These are phyloP conservation scores for Saccharomycopsis sp. DNA, from an alignment of 805 yeast genomes.

Conservation along the genomic window DNA sequence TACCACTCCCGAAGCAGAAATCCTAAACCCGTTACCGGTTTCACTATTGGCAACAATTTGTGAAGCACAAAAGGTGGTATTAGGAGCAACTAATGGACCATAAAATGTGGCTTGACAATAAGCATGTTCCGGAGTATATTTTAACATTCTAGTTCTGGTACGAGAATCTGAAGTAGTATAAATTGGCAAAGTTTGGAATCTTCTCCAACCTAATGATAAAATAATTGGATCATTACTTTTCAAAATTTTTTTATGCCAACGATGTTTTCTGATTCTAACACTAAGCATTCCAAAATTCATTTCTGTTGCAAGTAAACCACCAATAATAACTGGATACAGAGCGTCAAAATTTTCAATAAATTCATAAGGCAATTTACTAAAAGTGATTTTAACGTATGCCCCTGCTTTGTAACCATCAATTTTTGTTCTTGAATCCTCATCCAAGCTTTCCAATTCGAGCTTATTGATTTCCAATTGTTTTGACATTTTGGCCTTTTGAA, in stretches of 20 bases:
- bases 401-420: conserved; percentile 94
- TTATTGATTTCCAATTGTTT: conserved; percentile 92
- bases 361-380: conserved; percentile 80
- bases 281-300: conserved; percentile 87
- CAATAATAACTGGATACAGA: conserved; percentile 72
- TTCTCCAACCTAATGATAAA: conserved; percentile 92
- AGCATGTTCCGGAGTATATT: conserved; percentile 97
- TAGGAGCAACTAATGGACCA: conserved; percentile 96
- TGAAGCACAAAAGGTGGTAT: conserved; percentile 94
- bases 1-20: conserved; percentile 94
- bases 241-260: conserved; percentile 96
- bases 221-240: conserved; percentile 94
- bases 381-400: conserved; percentile 81
- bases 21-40: conserved; percentile 84
- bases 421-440: conserved; percentile 59
- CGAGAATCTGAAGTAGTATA: conserved; percentile 96
- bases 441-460: conserved; percentile 65
- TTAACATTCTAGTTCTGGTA: conserved; percentile 95
- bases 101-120: conserved; percentile 93
- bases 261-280: conserved; percentile 91
- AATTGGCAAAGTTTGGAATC: conserved; percentile 93
- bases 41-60: conserved; percentile 76
- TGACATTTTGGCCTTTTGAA: conserved; percentile 93
- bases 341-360: conserved; percentile 83
- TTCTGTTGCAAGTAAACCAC: conserved; percentile 86